Conservation (phyloP, 192 early-diverging fungal genomes). For the Umbelopsis ramanniana region DNA sequence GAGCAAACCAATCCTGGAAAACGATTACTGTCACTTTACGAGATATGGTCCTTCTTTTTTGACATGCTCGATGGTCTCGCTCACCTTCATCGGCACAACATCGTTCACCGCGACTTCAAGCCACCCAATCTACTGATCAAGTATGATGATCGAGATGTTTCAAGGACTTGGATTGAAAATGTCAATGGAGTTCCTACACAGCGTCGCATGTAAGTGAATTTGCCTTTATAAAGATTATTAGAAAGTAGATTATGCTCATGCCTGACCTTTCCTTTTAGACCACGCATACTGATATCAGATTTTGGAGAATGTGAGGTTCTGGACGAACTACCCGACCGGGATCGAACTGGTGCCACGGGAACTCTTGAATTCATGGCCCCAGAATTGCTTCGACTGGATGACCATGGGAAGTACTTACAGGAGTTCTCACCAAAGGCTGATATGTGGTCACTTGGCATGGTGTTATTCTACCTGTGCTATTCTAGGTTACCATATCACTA, state of each 20-base stretch:
- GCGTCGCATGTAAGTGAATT: slow-evolving; percentile 17
- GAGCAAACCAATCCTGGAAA: slow-evolving; percentile 19
- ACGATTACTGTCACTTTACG: slow-evolving; percentile 56
- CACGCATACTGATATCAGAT: slow-evolving; percentile 89
- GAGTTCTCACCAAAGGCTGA: slow-evolving; percentile 88
- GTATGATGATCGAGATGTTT: slow-evolving; percentile 48
- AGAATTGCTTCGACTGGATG: slow-evolving; percentile 55
- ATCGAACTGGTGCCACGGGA: slow-evolving; percentile 91
- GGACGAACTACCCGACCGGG: slow-evolving; percentile 61
- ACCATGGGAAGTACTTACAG: slow-evolving; percentile 68
- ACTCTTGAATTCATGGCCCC: slow-evolving; percentile 96
- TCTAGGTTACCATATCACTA: slow-evolving; percentile 80
- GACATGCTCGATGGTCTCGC: slow-evolving; percentile 91
- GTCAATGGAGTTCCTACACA: not conserved
- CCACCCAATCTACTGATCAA: slow-evolving; percentile 90
- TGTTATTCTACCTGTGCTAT: slow-evolving; percentile 92
- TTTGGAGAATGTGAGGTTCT: slow-evolving; percentile 97
- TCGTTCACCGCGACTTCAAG: slow-evolving; percentile 94
- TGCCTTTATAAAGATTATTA: not conserved
- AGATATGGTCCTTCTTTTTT: slow-evolving; percentile 88
- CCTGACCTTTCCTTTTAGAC: slow-evolving; percentile 47
- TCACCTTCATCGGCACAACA: slow-evolving; percentile 86
- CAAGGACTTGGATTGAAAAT: slow-evolving; percentile 32
- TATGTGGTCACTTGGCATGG: slow-evolving; percentile 95
- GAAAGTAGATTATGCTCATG: not conserved